Evolutionary conservation across 192 early-diverging fungal species (phyloP).

Genomic region (Phlyctochytrium arcticum): DNA sequence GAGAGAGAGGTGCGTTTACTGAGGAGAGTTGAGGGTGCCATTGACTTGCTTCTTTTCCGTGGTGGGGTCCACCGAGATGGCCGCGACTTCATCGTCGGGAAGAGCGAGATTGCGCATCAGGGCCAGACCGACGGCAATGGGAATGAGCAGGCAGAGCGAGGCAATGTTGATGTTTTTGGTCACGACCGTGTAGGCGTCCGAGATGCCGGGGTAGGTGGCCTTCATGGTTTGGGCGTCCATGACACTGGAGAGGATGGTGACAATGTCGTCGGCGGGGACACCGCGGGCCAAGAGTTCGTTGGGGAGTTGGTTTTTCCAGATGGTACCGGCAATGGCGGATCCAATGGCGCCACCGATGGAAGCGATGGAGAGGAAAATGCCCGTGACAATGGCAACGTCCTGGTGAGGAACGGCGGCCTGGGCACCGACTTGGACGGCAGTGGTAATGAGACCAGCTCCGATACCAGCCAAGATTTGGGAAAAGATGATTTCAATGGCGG

Average conservation of each 20-base stretch:
- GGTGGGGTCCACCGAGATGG: neutral
- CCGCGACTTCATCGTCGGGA: neutral
- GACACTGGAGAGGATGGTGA: neutral
- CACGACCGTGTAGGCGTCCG: neutral
- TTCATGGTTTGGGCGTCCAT: neutral
- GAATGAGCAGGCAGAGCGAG: neutral
- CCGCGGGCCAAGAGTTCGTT: neutral
- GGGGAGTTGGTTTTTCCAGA: neutral
- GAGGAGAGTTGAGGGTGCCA: too few species aligned
- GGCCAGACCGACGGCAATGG: neutral
- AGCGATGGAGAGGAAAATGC: conserved; percentile 4
- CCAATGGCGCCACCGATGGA: conserved; percentile 5
- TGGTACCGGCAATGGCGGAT: conserved; percentile 3
- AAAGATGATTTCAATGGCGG: neutral
- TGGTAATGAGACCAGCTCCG: conserved; percentile 6
- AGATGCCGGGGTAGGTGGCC: neutral
- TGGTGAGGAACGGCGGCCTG: conserved; percentile 13
- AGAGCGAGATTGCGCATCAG: neutral
- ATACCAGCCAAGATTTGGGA: conserved; percentile 4
- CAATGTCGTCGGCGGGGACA: neutral
- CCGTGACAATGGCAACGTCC: conserved; percentile 12
- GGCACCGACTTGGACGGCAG: conserved; percentile 10
- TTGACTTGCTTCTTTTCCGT: too few species aligned
- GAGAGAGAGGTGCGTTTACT: too few species aligned
- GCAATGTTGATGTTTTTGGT: neutral